A percentile compares a stretch with the other conserved stretches of the same genome.
These are phyloP conservation scores for Claviceps fusiformis DNA, from an alignment of 2,329 filamentous ascomycete species.

Conservation along the genomic window DNA sequence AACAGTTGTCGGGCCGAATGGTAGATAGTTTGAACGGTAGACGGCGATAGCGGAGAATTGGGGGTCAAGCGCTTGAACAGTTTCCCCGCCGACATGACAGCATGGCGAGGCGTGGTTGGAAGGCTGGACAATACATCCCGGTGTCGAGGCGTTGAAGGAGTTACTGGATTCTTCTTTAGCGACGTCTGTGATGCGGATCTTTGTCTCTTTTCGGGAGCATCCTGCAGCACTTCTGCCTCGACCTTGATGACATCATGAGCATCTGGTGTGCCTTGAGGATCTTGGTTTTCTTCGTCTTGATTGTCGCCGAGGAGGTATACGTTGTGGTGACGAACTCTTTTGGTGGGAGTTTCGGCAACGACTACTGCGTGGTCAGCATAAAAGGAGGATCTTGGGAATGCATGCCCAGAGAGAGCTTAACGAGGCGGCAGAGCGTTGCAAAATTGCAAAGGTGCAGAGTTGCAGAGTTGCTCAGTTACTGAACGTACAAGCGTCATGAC, in stretches of 20 bases:
- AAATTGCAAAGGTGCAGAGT: too few species aligned
- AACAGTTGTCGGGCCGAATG: conserved; percentile 81
- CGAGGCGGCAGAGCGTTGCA: neutral
- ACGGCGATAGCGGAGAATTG: conserved; percentile 58
- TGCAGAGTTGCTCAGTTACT: neutral
- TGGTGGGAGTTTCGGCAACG: conserved; percentile 23
- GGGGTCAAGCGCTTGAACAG: conserved; percentile 68
- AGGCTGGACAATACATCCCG: conserved; percentile 62
- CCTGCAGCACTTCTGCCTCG: conserved; percentile 28
- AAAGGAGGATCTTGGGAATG: neutral
- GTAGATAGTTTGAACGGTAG: conserved; percentile 62
- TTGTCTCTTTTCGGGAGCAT: conserved; percentile 14
- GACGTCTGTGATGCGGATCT: conserved; percentile 18
- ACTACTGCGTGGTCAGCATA: conserved; percentile 10
- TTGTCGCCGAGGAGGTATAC: conserved; percentile 33
- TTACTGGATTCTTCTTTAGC: conserved; percentile 38
- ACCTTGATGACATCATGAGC: conserved; percentile 24
- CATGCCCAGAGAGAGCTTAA: neutral
- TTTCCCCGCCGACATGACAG: conserved; percentile 63
- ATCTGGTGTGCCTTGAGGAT: conserved; percentile 19
- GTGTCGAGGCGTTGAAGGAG: conserved; percentile 63
- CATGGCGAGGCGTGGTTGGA: conserved; percentile 70
- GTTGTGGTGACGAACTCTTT: conserved; percentile 32
- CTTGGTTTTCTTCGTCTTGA: conserved; percentile 50
- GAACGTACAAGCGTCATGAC: conserved; percentile 18